Evolutionary conservation across 192 early-diverging fungal genomes (phyloP).

Genomic region (Linnemannia schmuckeri): DNA sequence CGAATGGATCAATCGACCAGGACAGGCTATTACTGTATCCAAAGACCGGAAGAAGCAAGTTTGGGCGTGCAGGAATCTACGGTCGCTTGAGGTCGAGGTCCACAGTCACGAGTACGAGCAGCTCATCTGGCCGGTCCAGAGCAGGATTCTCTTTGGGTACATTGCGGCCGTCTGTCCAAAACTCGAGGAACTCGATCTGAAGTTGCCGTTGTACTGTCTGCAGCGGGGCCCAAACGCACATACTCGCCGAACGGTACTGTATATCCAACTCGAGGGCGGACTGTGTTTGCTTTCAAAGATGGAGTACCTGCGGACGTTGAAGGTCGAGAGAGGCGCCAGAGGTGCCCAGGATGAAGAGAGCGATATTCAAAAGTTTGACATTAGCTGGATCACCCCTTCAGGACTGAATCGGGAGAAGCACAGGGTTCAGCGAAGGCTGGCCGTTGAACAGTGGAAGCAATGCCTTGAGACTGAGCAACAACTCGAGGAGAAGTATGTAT

Average conservation of each 20-base stretch:
- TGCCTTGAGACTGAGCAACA: neutral
- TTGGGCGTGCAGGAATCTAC: neutral
- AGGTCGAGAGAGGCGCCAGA: neutral
- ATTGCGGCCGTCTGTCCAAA: neutral
- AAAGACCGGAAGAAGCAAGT: neutral
- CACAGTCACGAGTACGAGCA: neutral
- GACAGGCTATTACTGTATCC: neutral
- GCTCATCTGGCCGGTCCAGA: neutral
- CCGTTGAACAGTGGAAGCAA: neutral
- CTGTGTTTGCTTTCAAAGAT: neutral
- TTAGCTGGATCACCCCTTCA: neutral
- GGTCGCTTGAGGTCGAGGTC: neutral
- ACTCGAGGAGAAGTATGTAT: neutral
- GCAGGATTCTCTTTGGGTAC: slow-evolving; percentile 2
- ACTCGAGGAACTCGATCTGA: neutral
- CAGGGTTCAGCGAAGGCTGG: neutral
- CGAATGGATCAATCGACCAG: neutral
- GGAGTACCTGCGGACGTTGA: neutral
- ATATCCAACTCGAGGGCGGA: neutral
- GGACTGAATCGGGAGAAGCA: neutral
- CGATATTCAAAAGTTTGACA: neutral
- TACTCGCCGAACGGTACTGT: neutral
- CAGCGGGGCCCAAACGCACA: neutral
- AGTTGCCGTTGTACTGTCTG: neutral
- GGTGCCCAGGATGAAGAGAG: neutral